Evolutionary conservation across 2,329 filamentous ascomycete species (phyloP).

Genomic region (Talaromyces sp.): DNA sequence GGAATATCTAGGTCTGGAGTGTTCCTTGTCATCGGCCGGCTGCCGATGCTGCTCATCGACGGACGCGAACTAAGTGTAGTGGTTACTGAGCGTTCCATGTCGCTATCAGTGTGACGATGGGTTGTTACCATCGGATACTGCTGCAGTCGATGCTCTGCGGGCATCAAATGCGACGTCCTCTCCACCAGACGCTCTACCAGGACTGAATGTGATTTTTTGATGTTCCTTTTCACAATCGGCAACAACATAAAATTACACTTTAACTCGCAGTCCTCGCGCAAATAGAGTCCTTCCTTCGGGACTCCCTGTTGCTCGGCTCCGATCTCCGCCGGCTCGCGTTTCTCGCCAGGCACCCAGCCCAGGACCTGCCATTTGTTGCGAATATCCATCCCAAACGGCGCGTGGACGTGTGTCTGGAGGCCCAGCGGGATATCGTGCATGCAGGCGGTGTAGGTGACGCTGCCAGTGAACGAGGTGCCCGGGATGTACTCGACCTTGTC

Average conservation of each 20-base stretch:
- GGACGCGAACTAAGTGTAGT: neutral
- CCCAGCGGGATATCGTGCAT: conserved; percentile 70
- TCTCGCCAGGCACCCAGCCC: conserved; percentile 67
- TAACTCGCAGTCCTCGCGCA: conserved; percentile 78
- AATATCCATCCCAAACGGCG: conserved; percentile 76
- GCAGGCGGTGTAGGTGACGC: conserved; percentile 70
- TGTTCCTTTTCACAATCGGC: conserved; percentile 71
- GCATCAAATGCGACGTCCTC: conserved; percentile 36
- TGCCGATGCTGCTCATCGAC: neutral
- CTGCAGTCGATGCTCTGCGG: neutral
- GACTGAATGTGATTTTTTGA: conserved; percentile 66
- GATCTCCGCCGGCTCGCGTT: conserved; percentile 59
- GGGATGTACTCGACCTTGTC: conserved; percentile 72
- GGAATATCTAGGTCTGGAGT: neutral
- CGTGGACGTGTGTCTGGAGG: conserved; percentile 76
- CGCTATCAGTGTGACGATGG: neutral
- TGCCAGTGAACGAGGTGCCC: conserved; percentile 55
- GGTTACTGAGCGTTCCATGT: neutral
- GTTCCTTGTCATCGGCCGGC: neutral
- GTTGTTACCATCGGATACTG: neutral
- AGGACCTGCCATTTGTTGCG: conserved; percentile 70
- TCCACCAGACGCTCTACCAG: conserved; percentile 59
- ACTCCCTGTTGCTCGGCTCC: conserved; percentile 49
- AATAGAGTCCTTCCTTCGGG: conserved; percentile 64
- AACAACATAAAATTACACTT: conserved; percentile 71